Base-by-base conservation (phyloP, 2,329 filamentous ascomycete species). In the Trichoderma sp. region DNA sequence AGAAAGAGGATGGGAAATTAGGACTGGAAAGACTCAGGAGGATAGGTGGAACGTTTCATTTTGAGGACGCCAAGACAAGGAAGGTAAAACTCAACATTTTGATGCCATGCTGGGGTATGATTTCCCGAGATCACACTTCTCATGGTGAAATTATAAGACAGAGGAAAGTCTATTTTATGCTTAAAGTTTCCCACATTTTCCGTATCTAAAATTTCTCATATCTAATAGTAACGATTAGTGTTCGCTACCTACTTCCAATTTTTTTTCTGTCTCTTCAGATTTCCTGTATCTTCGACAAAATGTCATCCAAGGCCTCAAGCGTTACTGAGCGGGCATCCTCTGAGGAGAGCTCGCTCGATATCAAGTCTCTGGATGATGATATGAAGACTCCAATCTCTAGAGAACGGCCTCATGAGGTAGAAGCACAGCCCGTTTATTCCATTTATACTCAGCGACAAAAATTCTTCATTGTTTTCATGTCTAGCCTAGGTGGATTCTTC, bases 381-480 rank as follows among this genome's bases (percentile, higher is more conserved):
- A 26, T 8, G 12, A 17, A 61, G 12, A 30, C 26, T 1, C 26
- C 61, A 26, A 30, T n/a, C 30, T 4, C 20, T 1, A 20, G 34
- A 62, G 6, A 11, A n/a, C 32, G 26, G 9, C 47, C 20, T n/a
- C 12, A 17, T 23, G 12, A 64, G 23, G 30, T 28, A 36, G 62
- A 64, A 28, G 26, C 20, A 9, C 39, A 17, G 23, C 34, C 59
- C 12, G 30, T n/a, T 12, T 71, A 71, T 65, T 71, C 70, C 11
- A 68, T 71, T 36, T 68, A 68, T 65, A 68, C 70, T 15, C 34
- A 23, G 36, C 64, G 64, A 6, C 70, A 71, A 43, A 71, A 71
- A 57, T 26, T 23, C 13, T 71, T 68, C 20, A 68, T 71, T 39
- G 70, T 71, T 36, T 68, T 68, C 2, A 68, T 71, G 70, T 71